A percentile compares a stretch with the other conserved stretches of the same genome.
phyloP scores from a whole-genome alignment of 2,329 filamentous ascomycete genomes.

The Lasiodiplodia hormozganensis region DNA sequence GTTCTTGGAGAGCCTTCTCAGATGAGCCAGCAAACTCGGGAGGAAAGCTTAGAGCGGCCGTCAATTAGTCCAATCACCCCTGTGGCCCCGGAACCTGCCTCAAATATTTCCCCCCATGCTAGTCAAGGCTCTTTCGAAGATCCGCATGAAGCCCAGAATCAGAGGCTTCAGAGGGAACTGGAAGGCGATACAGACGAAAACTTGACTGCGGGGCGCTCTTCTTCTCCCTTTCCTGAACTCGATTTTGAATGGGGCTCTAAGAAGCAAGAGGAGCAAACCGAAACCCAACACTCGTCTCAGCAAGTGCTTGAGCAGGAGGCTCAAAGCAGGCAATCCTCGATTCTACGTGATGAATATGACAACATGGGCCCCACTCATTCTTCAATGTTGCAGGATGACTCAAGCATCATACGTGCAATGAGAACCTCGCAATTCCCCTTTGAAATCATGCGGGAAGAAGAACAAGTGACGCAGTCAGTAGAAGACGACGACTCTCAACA shows the following conservation, averaged over 20 bases:
- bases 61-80: constrained; percentile 9
- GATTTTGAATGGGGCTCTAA: constrained; percentile 6
- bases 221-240: constrained; percentile 21
- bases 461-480: neutral
- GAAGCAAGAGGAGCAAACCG: neutral
- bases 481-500: neutral
- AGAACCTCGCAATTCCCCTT: constrained; percentile 16
- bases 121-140: neutral
- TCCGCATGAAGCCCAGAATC: constrained; percentile 28
- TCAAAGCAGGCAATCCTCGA: neutral
- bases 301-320: neutral
- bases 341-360: neutral
- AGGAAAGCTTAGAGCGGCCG: neutral
- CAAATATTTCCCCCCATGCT: neutral
- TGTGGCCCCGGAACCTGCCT: neutral
- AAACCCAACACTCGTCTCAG: neutral
- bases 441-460: neutral
- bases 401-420: constrained; percentile 17
- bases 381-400: constrained; percentile 25
- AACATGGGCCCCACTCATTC: constrained; percentile 3
- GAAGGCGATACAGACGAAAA: constrained; percentile 34
- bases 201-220: constrained; percentile 27
- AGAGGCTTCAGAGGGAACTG: constrained; percentile 34
- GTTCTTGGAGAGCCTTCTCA: constrained; percentile 12
- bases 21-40: neutral